Evolutionary conservation across 371 early-diverging fungal species (phyloP).

Genomic region (Parasitella parasitica): DNA sequence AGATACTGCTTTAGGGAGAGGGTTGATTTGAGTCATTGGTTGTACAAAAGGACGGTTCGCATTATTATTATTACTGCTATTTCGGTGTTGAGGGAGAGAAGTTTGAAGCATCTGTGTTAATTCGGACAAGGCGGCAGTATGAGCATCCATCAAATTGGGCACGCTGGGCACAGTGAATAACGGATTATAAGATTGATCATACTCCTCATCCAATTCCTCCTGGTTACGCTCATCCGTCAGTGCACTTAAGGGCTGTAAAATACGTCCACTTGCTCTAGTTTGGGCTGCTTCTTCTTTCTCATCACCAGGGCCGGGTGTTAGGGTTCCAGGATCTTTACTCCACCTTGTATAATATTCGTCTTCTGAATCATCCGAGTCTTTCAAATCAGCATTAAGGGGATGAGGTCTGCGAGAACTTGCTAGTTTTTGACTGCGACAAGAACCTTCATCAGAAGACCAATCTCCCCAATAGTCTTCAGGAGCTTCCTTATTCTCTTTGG

Average conservation of each 20-base stretch:
- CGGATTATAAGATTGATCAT: conserved; percentile 51
- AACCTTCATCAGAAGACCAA: conserved; percentile 46
- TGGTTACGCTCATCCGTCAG: conserved; percentile 2
- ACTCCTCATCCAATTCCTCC: conserved; percentile 49
- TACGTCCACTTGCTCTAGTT: background rate
- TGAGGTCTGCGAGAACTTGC: background rate
- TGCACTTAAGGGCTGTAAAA: conserved; percentile 5
- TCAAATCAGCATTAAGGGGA: background rate
- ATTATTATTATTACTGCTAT: too few species aligned
- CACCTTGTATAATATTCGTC: conserved; percentile 46
- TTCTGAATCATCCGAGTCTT: conserved; percentile 32
- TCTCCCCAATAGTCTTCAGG: conserved; percentile 53
- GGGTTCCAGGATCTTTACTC: conserved; percentile 44
- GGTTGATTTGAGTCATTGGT: conserved; percentile 25
- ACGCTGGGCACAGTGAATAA: conserved; percentile 54
- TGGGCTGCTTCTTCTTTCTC: conserved; percentile 8
- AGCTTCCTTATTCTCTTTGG: conserved; percentile 17
- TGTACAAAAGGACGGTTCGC: conserved; percentile 13
- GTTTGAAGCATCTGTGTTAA: conserved; percentile 41
- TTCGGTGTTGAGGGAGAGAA: conserved; percentile 24
- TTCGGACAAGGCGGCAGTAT: conserved; percentile 42
- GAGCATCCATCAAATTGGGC: conserved; percentile 48
- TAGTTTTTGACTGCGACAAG: background rate
- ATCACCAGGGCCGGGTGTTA: conserved; percentile 36
- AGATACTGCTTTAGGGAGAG: conserved; percentile 34